Conservation (phyloP, 345 rosid species). For the Fremontodendron californicum region DNA sequence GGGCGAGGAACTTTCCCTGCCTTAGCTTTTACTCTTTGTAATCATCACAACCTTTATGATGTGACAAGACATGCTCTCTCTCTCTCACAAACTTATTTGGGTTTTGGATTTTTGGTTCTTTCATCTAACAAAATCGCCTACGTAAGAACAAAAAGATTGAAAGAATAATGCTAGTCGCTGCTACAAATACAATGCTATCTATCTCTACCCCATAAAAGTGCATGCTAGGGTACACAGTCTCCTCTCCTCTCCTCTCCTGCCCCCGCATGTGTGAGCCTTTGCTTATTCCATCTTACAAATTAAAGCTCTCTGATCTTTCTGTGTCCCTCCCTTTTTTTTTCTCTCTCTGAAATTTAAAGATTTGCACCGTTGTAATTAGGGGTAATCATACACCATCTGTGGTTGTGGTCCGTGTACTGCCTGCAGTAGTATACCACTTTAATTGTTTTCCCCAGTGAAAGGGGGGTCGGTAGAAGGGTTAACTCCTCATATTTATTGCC, state of each 20-base stretch:
- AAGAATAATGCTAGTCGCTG: neutral
- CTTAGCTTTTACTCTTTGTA: slow-evolving; percentile 27
- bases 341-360: neutral
- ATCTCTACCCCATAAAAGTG: neutral
- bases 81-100: slow-evolving; percentile 2
- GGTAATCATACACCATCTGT: neutral
- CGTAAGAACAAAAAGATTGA: neutral
- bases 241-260: neutral
- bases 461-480: neutral
- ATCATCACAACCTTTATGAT: slow-evolving; percentile 53
- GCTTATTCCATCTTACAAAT: slow-evolving; percentile 4
- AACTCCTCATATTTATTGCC: neutral
- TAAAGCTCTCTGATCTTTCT: neutral
- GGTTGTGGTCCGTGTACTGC: neutral
- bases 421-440: neutral
- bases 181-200: neutral
- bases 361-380: neutral
- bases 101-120: no score
- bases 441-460: neutral
- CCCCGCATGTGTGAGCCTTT: neutral
- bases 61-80: slow-evolving; percentile 46
- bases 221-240: neutral
- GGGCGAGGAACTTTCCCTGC: slow-evolving; percentile 4
- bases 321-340: neutral
- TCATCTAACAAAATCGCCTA: neutral